A percentile compares a stretch with the other conserved stretches of the same genome.
Conservation (phyloP, 2,329 filamentous ascomycete genomes). For the Pestalotiopsis sp. region DNA sequence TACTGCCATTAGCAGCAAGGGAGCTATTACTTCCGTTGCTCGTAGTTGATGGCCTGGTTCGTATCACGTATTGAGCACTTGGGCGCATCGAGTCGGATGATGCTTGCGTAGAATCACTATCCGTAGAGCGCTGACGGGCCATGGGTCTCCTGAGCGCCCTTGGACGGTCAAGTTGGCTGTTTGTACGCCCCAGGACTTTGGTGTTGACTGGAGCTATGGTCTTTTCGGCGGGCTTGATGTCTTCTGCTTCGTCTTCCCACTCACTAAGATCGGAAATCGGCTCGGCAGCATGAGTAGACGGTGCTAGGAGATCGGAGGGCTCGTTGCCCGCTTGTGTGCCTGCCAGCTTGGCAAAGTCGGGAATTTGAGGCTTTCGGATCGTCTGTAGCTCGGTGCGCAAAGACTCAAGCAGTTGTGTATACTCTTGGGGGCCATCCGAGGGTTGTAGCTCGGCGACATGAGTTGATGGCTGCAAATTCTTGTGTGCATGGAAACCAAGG, state of each 20-base stretch:
- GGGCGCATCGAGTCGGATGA: neutral
- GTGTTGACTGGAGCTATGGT: conserved; percentile 12
- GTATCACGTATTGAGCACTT: neutral
- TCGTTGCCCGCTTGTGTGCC: conserved; percentile 17
- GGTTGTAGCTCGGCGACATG: conserved; percentile 12
- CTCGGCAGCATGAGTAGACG: conserved; percentile 26
- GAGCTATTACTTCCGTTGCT: neutral
- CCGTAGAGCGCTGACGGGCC: neutral
- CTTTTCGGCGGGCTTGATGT: conserved; percentile 16
- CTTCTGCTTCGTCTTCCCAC: conserved; percentile 49
- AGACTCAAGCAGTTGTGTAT: conserved; percentile 43
- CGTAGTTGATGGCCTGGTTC: neutral
- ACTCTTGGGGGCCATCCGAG: conserved; percentile 40
- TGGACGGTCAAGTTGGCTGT: neutral
- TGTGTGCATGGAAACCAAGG: conserved; percentile 58
- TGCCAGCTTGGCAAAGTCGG: conserved; percentile 29
- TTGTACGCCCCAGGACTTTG: conserved; percentile 10
- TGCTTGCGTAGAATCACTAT: neutral
- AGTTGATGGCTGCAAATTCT: conserved; percentile 45
- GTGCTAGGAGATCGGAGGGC: neutral
- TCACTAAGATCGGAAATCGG: conserved; percentile 55
- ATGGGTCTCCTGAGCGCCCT: conserved; percentile 10
- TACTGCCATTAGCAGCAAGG: neutral
- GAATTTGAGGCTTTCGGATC: conserved; percentile 30
- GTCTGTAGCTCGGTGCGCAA: conserved; percentile 45